A percentile compares a stretch with the other conserved stretches of the same genome.
Conservation (phyloP, 2,329 filamentous ascomycete genomes). For the Cercospora canescens region DNA sequence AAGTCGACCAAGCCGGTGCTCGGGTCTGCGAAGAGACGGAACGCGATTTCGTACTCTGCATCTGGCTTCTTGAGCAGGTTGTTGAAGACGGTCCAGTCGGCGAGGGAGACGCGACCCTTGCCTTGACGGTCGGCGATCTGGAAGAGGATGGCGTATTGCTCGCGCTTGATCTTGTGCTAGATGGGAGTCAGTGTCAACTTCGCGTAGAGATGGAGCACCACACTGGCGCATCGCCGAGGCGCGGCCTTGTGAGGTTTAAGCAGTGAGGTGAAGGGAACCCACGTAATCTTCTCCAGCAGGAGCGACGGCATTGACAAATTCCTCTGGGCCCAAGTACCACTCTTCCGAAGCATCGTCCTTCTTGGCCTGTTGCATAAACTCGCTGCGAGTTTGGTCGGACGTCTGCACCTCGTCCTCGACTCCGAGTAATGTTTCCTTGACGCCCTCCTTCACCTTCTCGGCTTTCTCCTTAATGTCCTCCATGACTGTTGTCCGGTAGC, state of each 20-base stretch:
- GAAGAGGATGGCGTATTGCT: constrained; percentile 94
- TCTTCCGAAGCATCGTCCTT: constrained; percentile 77
- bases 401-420: background rate
- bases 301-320: constrained; percentile 71
- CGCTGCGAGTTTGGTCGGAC: background rate
- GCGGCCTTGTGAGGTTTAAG: background rate
- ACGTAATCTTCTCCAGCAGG: constrained; percentile 67
- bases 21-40: constrained; percentile 90
- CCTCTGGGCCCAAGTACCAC: constrained; percentile 75
- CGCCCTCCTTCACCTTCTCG: constrained; percentile 5
- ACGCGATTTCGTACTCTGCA: constrained; percentile 98
- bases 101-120: constrained; percentile 71
- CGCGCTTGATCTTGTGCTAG: constrained; percentile 95
- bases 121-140: constrained; percentile 79
- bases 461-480: constrained; percentile 32
- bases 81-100: constrained; percentile 92
- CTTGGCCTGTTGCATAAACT: constrained; percentile 74
- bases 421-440: constrained; percentile 5
- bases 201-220: background rate
- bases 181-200: constrained; percentile 13
- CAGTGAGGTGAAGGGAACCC: constrained; percentile 23
- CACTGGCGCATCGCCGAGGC: background rate
- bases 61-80: constrained; percentile 92
- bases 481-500: constrained; percentile 34
- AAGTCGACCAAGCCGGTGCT: constrained; percentile 84